phyloP scores from a whole-genome alignment of 2,329 filamentous ascomycete species.

The Cryphonectria nitschkei region DNA sequence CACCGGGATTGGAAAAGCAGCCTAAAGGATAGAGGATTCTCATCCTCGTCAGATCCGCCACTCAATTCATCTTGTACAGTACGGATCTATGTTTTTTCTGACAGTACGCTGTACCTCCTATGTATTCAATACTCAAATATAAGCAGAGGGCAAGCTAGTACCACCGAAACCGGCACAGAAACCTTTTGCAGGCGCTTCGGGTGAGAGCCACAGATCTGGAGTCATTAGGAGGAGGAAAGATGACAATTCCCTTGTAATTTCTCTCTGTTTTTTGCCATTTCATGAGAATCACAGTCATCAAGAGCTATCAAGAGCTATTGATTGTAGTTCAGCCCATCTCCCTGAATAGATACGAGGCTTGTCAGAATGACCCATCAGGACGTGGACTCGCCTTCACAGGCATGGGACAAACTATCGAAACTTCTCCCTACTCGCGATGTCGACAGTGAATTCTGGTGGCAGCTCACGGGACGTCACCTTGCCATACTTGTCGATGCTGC shows the following conservation, averaged over 20 bases:
- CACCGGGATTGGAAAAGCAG: background rate
- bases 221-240: background rate
- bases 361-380: background rate
- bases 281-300: background rate
- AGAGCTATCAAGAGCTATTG: background rate
- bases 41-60: background rate
- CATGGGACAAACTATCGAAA: background rate
- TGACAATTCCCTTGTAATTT: too few species aligned
- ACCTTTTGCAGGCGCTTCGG: background rate
- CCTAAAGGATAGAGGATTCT: conserved; percentile 5
- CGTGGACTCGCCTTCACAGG: background rate
- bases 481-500: background rate
- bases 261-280: background rate
- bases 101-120: background rate
- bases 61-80: background rate
- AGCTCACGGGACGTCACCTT: background rate
- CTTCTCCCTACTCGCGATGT: background rate
- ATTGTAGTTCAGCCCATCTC: background rate
- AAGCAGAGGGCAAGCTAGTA: background rate
- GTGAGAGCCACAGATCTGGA: background rate
- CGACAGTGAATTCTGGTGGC: conserved; percentile 4
- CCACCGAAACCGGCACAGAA: background rate
- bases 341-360: background rate
- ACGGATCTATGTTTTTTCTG: background rate
- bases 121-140: background rate